Base-by-base conservation (phyloP, 148 eudicot species). In the Tetragonia tetragonoides region DNA sequence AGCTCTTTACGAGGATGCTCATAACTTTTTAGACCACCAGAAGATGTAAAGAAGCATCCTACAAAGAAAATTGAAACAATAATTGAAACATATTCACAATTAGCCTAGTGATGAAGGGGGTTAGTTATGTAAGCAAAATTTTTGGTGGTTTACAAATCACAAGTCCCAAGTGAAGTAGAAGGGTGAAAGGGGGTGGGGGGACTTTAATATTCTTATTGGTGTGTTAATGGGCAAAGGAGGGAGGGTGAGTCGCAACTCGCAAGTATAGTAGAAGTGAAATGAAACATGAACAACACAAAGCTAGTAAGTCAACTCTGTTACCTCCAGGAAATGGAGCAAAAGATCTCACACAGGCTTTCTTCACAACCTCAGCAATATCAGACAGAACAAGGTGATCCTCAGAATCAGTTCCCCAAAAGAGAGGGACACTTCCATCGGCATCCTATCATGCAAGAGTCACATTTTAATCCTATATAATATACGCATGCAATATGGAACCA, bases 351-450 rank as follows among this genome's bases (percentile, higher is more conserved):
- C 87, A 85, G 60, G 83, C 80, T 72, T 82, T 82, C 83, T 88
- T 90, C 71, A 89, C 88, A 82, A 85, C 57, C 47, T 93, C 98
- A 28, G 73, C 80, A 84, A 87, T 89, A 83, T 86, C 90, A 64
- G 93, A 85, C 69, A 93, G 86, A 57, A 91, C 98, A 72, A 95
- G 85, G 61, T 90, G 82, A 53, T 89, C 95, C 79, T 95, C 97
- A 39, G 93, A 81, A 83, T 92, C 97, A 15, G 95, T 84, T 79
- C 99, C 98, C 99, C 99, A 95, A 78, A 82, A 93, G 72, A 95
- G 87, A 57, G 99, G 97, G 54, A 95, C 94, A 82, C 93, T 91
- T 65, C 95, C 99, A 81, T 95, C 99, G 73, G 86, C 85, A 84
- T 95, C 99, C 99, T 95, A 78, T 70, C 11, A 75, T 20, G 18